These are phyloP conservation scores for Hymenoscyphus linearis DNA, from an alignment of 2,329 filamentous ascomycete species.

Conservation along the genomic window DNA sequence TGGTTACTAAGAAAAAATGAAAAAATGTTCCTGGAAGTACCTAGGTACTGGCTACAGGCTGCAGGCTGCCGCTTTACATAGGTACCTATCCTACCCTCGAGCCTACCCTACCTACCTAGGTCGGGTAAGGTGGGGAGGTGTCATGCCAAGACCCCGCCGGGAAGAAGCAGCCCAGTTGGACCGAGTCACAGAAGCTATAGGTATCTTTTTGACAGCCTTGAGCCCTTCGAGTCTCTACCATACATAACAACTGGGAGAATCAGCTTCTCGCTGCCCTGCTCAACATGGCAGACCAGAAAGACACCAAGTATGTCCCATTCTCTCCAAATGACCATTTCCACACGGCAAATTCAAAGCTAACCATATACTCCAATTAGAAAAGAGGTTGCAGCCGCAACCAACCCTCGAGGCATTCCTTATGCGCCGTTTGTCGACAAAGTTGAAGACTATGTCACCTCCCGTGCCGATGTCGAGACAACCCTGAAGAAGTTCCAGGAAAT, in stretches of 20 bases:
- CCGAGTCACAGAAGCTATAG: not conserved
- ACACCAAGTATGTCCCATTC: slow-evolving; percentile 21
- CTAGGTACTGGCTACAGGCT: too few species aligned
- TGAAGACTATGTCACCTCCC: slow-evolving; percentile 77
- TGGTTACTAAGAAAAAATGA: too few species aligned
- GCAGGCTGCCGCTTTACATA: too few species aligned
- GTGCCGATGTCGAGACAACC: slow-evolving; percentile 73
- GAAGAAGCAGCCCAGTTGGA: not conserved
- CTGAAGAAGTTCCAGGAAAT: slow-evolving; percentile 86
- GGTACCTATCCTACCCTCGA: too few species aligned
- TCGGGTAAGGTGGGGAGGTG: not conserved
- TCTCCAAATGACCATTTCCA: not conserved
- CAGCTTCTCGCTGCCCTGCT: slow-evolving; percentile 2
- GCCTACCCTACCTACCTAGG: too few species aligned
- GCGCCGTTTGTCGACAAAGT: slow-evolving; percentile 85
- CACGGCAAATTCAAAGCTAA: slow-evolving; percentile 9
- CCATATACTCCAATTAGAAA: slow-evolving; percentile 32
- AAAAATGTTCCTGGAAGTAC: too few species aligned
- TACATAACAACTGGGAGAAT: slow-evolving; percentile 1
- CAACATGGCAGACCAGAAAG: slow-evolving; percentile 26
- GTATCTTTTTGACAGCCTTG: not conserved
- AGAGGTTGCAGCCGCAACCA: slow-evolving; percentile 55
- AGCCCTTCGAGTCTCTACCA: slow-evolving; percentile 2
- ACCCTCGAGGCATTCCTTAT: slow-evolving; percentile 76
- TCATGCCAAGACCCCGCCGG: not conserved